A percentile compares a stretch with the other conserved stretches of the same genome.
phyloP scores from a whole-genome alignment of 1,284 basidiomycete genomes.

The Malassezia caprae region DNA sequence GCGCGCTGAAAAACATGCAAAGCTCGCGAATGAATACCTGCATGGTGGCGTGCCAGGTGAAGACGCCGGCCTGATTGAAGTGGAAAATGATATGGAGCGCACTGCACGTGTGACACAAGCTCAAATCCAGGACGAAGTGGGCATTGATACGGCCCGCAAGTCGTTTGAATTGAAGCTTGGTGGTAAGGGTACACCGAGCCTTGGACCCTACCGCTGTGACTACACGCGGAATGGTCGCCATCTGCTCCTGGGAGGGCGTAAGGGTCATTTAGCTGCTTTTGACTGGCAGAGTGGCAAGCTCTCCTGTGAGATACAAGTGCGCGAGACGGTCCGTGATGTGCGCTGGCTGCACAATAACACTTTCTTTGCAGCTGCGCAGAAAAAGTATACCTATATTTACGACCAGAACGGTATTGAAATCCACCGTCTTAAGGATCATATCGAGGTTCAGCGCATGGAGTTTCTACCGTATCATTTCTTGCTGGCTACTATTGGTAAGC shows the following conservation, averaged over 20 bases:
- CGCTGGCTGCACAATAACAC: constrained; percentile 87
- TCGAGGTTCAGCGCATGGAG: constrained; percentile 81
- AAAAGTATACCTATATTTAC: constrained; percentile 92
- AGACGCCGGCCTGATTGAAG: constrained; percentile 62
- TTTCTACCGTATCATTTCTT: constrained; percentile 95
- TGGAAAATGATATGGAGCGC: constrained; percentile 67
- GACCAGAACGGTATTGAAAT: constrained; percentile 83
- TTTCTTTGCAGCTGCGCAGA: constrained; percentile 89
- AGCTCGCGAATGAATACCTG: constrained; percentile 41
- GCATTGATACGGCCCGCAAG: constrained; percentile 64
- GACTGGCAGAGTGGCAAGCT: constrained; percentile 84
- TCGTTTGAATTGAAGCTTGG: constrained; percentile 71
- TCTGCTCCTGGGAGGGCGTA: constrained; percentile 54
- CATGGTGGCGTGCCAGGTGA: constrained; percentile 35
- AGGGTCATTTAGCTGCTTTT: constrained; percentile 85
- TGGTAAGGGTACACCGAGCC: constrained; percentile 50
- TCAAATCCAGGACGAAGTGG: constrained; percentile 63
- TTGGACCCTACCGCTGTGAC: constrained; percentile 66
- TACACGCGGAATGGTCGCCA: constrained; percentile 85
- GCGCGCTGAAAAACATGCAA: constrained; percentile 36
- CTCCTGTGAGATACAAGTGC: constrained; percentile 76
- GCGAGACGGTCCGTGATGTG: constrained; percentile 81
- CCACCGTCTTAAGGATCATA: constrained; percentile 62
- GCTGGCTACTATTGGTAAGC: constrained; percentile 71
- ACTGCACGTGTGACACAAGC: constrained; percentile 80